These are phyloP conservation scores for Phoma sp. DNA, from an alignment of 2,329 filamentous ascomycete genomes.

Conservation along the genomic window DNA sequence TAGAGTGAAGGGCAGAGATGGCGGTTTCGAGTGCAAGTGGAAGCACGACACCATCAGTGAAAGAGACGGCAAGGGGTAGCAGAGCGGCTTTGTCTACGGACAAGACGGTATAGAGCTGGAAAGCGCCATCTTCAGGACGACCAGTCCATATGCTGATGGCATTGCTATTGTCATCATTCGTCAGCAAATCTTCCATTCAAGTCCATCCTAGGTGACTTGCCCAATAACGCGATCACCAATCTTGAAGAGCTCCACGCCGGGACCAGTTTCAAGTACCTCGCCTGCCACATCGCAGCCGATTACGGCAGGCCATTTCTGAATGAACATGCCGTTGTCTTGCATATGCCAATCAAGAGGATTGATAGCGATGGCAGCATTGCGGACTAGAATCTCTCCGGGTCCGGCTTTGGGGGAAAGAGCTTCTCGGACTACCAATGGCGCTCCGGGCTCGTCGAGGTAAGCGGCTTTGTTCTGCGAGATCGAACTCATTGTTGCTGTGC, in stretches of 20 bases:
- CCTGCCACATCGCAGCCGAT: conserved; percentile 54
- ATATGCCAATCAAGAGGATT: conserved; percentile 36
- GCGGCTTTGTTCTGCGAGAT: conserved; percentile 30
- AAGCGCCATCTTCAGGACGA: conserved; percentile 33
- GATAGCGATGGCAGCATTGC: conserved; percentile 38
- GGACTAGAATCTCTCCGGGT: conserved; percentile 34
- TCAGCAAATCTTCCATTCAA: not conserved
- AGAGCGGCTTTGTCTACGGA: conserved; percentile 48
- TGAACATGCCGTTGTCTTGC: conserved; percentile 40
- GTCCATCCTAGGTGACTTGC: conserved; percentile 15
- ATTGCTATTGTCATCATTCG: conserved; percentile 17
- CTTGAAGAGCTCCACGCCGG: conserved; percentile 50
- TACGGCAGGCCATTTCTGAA: conserved; percentile 39
- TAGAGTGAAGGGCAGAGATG: conserved; percentile 45
- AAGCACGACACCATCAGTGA: conserved; percentile 49
- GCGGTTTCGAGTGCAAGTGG: conserved; percentile 54
- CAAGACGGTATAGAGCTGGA: conserved; percentile 42
- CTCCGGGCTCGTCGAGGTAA: conserved; percentile 28
- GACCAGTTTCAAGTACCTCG: conserved; percentile 53
- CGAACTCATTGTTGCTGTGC: not conserved
- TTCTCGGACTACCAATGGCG: conserved; percentile 27
- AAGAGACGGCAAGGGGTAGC: conserved; percentile 51
- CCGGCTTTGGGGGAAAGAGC: conserved; percentile 31
- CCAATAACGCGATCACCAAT: conserved; percentile 54
- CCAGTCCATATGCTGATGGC: conserved; percentile 29